Evolutionary conservation across 331 rosid species (phyloP).

Genomic region (Pyracantha coccinea): DNA sequence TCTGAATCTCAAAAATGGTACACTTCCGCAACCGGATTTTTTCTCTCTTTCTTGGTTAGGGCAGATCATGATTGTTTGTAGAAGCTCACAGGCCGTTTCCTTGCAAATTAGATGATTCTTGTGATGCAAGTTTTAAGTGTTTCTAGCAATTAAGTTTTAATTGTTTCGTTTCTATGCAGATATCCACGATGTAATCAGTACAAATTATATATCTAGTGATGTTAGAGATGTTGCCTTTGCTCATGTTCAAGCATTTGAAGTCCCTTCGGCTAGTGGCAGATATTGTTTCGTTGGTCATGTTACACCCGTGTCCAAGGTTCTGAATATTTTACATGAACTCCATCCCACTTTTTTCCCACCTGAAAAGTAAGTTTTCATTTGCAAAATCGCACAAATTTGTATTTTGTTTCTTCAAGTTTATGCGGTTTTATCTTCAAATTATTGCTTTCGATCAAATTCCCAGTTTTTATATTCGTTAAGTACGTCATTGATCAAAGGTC

Average conservation of each 20-base stretch:
- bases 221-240: constrained; percentile 15
- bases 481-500: neutral
- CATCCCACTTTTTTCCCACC: neutral
- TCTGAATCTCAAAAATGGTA: constrained; percentile 14
- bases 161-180: neutral
- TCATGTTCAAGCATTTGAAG: constrained; percentile 13
- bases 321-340: neutral
- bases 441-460: too few relatives aligned
- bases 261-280: constrained; percentile 11
- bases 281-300: constrained; percentile 8
- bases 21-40: neutral
- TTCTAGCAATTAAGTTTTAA: neutral
- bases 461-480: too few relatives aligned
- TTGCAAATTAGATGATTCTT: neutral
- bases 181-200: neutral
- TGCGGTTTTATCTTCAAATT: neutral
- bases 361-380: constrained; percentile 5
- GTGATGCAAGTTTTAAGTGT: neutral
- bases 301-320: neutral
- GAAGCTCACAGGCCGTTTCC: too few relatives aligned
- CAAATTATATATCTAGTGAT: neutral
- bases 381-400: neutral
- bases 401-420: neutral
- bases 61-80: too few relatives aligned
- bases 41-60: neutral